Percentiles rank a stretch among this genome's conserved stretches.
Conservation (phyloP, 768 basidiomycete genomes). For the Tylopilus subfusipes region DNA sequence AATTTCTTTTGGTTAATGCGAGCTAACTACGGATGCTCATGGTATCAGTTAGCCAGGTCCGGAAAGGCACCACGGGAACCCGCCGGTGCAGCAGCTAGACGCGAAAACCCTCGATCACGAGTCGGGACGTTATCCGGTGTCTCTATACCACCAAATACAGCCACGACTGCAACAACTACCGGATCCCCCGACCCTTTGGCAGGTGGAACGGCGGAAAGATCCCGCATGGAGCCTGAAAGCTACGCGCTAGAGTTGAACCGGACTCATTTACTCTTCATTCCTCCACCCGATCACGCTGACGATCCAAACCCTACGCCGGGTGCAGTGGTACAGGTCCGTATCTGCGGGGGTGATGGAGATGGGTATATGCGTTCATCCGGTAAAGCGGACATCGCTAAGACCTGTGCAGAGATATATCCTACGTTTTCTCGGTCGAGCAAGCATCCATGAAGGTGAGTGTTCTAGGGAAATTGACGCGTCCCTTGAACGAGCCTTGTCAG, state of each 20-base stretch:
- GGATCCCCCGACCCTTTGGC: not conserved
- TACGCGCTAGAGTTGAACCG: constrained; percentile 20
- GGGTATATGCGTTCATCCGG: constrained; percentile 18
- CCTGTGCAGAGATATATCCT: constrained; percentile 2
- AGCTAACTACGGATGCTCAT: not conserved
- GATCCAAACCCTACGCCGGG: constrained; percentile 4
- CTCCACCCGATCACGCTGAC: not conserved
- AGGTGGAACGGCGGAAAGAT: not conserved
- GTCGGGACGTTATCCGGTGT: not conserved
- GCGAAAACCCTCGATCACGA: not conserved
- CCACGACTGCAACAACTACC: not conserved
- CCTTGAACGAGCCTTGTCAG: constrained; percentile 4
- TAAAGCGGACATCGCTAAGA: not conserved
- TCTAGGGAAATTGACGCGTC: not conserved
- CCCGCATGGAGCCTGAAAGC: not conserved
- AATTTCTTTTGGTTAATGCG: not conserved
- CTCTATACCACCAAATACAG: not conserved
- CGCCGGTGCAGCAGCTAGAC: not conserved
- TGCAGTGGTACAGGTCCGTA: constrained; percentile 24
- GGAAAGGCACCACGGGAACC: not conserved
- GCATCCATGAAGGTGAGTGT: constrained; percentile 21
- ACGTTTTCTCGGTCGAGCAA: constrained; percentile 9
- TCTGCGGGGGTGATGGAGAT: constrained; percentile 13
- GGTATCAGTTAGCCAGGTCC: not conserved
- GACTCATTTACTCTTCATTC: constrained; percentile 27